These are phyloP conservation scores for Magnusiomyces tetraspermus DNA, from an alignment of 1,139 yeast species.

Conservation along the genomic window DNA sequence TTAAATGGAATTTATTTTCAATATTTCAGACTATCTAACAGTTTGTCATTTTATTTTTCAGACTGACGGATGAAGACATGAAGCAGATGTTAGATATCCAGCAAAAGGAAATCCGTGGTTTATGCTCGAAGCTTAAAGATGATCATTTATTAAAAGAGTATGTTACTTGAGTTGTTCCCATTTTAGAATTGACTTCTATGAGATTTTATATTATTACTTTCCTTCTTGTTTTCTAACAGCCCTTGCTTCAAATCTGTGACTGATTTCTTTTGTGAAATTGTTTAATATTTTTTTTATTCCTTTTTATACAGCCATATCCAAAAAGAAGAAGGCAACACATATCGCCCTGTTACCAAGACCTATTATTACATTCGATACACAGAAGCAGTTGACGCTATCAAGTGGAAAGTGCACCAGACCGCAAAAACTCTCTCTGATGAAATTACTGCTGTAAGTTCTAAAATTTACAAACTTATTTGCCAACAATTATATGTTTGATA, in stretches of 20 bases:
- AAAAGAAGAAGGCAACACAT: constrained; percentile 58
- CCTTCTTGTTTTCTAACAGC: too few species aligned
- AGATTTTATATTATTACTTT: too few species aligned
- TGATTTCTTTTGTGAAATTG: neutral
- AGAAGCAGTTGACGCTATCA: constrained; percentile 89
- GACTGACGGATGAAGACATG: constrained; percentile 84
- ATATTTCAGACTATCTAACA: neutral
- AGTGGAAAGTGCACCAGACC: constrained; percentile 90
- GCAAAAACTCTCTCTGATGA: constrained; percentile 74
- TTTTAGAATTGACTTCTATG: too few species aligned
- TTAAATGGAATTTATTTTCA: too few species aligned
- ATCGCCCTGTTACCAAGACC: constrained; percentile 58
- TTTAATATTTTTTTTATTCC: neutral
- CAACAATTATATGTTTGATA: too few species aligned
- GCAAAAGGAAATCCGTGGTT: constrained; percentile 74
- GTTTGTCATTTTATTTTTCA: constrained; percentile 2
- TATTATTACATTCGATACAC: constrained; percentile 84
- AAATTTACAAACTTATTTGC: too few species aligned
- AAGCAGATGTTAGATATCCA: constrained; percentile 72
- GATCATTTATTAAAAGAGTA: constrained; percentile 48
- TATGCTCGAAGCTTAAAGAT: constrained; percentile 72
- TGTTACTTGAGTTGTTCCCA: too few species aligned
- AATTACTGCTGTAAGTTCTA: constrained; percentile 38
- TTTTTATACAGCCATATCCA: constrained; percentile 47
- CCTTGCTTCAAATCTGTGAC: too few species aligned